Evolutionary conservation across 2,329 filamentous ascomycete species (phyloP).

Genomic region (Penicillium expansum): DNA sequence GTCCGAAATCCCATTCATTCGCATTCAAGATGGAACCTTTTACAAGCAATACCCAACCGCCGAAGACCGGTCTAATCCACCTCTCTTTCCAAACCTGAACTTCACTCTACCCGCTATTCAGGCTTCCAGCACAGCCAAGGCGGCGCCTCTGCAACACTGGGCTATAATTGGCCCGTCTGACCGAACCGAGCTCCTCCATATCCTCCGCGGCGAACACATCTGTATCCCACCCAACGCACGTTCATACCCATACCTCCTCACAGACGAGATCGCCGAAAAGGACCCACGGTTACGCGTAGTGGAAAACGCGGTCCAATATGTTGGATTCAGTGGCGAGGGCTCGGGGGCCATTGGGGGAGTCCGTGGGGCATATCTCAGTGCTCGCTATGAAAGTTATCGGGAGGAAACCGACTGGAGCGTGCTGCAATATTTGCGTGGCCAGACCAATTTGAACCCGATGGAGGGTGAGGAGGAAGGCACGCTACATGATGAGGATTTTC

Average conservation of each 20-base stretch:
- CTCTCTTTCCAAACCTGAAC: conserved; percentile 68
- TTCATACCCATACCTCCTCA: conserved; percentile 74
- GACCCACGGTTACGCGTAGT: conserved; percentile 56
- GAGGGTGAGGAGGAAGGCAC: conserved; percentile 54
- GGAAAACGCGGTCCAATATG: conserved; percentile 73
- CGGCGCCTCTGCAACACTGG: conserved; percentile 62
- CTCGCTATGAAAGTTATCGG: conserved; percentile 81
- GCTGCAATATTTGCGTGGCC: conserved; percentile 73
- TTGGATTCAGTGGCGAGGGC: conserved; percentile 80
- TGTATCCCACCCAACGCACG: conserved; percentile 72
- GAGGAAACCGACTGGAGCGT: conserved; percentile 88
- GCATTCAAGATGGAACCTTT: conserved; percentile 76
- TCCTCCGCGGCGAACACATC: conserved; percentile 72
- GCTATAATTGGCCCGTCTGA: conserved; percentile 77
- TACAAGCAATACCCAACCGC: conserved; percentile 69
- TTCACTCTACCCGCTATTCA: conserved; percentile 60
- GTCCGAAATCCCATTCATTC: conserved; percentile 57
- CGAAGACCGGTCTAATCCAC: conserved; percentile 52
- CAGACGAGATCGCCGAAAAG: conserved; percentile 55
- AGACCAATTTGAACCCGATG: conserved; percentile 76
- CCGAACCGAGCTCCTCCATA: conserved; percentile 77
- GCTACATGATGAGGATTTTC: conserved; percentile 48
- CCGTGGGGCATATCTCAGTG: conserved; percentile 78
- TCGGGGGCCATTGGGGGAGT: conserved; percentile 47
- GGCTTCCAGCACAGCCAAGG: not conserved